A percentile compares a stretch with the other conserved stretches of the same genome.
phyloP scores from a whole-genome alignment of 257 asterid species.

The Ligustrum vulgare region DNA sequence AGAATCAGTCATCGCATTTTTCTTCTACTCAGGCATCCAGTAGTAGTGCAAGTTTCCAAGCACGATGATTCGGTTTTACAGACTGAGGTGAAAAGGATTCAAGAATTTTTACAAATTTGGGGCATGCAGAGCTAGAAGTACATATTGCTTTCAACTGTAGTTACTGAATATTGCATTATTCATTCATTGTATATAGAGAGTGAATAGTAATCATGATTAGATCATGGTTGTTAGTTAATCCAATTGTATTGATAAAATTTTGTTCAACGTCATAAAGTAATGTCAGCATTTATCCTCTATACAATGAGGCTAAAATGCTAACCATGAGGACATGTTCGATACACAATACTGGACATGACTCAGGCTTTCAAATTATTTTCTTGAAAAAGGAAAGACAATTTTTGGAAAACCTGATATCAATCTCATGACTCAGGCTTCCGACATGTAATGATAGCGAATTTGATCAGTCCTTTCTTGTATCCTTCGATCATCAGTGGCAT shows the following conservation, averaged over 20 bases:
- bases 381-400: not conserved
- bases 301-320: not conserved
- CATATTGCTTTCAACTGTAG: slow-evolving; percentile 10
- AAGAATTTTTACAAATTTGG: not conserved
- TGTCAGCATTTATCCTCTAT: not conserved
- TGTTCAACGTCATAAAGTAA: no score
- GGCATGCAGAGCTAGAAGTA: not conserved
- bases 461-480: slow-evolving; percentile 77
- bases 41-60: slow-evolving; percentile 35
- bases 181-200: slow-evolving; percentile 19
- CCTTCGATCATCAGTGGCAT: slow-evolving; percentile 96
- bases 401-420: not conserved
- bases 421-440: slow-evolving; percentile 52
- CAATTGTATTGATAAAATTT: not conserved
- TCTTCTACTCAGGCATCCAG: slow-evolving; percentile 50
- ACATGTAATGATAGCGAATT: slow-evolving; percentile 83
- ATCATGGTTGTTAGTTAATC: not conserved
- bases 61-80: not conserved
- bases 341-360: not conserved
- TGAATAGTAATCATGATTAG: not conserved
- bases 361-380: not conserved
- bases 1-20: slow-evolving; percentile 36
- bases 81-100: not conserved
- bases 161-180: not conserved
- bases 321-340: not conserved